phyloP scores from a whole-genome alignment of 2,329 filamentous ascomycete genomes.

The Colletotrichum sp. region DNA sequence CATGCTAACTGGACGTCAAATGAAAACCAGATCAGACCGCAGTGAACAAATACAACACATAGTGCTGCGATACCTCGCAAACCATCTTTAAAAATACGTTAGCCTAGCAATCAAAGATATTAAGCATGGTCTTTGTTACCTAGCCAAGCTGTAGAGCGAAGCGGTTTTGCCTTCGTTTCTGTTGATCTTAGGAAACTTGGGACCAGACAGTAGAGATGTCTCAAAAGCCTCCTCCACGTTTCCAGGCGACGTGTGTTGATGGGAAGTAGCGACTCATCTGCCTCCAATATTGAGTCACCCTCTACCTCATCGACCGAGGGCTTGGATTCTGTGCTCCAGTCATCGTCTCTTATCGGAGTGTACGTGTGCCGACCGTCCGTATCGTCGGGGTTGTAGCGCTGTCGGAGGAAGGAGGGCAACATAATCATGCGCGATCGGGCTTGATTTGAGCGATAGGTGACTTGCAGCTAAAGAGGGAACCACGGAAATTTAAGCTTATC shows the following conservation, averaged over 20 bases:
- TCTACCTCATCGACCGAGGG: background rate
- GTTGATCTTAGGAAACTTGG: background rate
- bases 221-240: background rate
- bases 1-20: background rate
- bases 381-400: background rate
- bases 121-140: background rate
- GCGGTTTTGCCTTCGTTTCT: background rate
- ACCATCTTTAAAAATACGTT: background rate
- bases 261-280: background rate
- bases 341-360: background rate
- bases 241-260: background rate
- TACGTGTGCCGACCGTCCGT: background rate
- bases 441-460: background rate
- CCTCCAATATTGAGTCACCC: background rate
- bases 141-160: constrained; percentile 3
- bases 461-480: background rate
- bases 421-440: background rate
- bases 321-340: background rate
- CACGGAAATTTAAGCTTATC: background rate
- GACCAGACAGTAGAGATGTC: background rate
- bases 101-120: background rate
- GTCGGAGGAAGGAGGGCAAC: background rate
- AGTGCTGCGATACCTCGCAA: background rate
- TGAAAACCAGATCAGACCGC: background rate
- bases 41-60: background rate